Evolutionary conservation across 1,139 yeast genomes (phyloP), one percentile per base, ranked within the genome.

Genomic region (Blastobotrys buckinghamii): DNA sequence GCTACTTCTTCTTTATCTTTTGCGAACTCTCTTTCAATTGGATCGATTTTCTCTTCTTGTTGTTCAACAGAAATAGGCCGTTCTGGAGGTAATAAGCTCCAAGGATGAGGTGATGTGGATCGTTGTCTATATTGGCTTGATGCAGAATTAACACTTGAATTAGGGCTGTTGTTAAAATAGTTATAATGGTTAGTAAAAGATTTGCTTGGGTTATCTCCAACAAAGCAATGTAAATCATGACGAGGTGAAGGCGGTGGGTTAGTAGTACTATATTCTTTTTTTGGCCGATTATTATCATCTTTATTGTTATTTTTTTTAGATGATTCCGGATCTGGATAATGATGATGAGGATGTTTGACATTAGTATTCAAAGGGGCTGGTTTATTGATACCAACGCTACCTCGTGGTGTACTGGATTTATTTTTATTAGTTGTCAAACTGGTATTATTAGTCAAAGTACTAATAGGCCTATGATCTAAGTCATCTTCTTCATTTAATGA

Each of bases 31-130:
- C 32, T 13, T 29, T 29, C 32, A 29, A 5, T 29, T 7, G 9
- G 6, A 26, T 26, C 29, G 29, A 7, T 10, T 26, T 33, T 33
- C 17, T 36, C 19, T 36, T 16, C 27, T 16, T n/a, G 29, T 22
- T 37, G 40, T 19, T 26, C 26, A 4, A 5, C 12, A 19, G 40
- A 27, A 12, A 17, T 32, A 16, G 44, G 35, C 6, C 16, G 22
- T n/a, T 12, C 35, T n/a, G 44, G 44, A 7, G 44, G 44, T 10
- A 24, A 29, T 15, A 40, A 15, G 12, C 44, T 40, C 44, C 35
- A 29, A n/a, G 44, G 44, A 17, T 40, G 44, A 17, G 44, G 44
- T n/a, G 44, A 40, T 24, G 36, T 29, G 5, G 44, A 20, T 19
- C 44, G 26, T 29, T 29, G 26, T 10, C 17, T 30, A 20, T 39